Evolutionary conservation across 148 eudicot genomes (phyloP).

Genomic region (Diospyros kaki): DNA sequence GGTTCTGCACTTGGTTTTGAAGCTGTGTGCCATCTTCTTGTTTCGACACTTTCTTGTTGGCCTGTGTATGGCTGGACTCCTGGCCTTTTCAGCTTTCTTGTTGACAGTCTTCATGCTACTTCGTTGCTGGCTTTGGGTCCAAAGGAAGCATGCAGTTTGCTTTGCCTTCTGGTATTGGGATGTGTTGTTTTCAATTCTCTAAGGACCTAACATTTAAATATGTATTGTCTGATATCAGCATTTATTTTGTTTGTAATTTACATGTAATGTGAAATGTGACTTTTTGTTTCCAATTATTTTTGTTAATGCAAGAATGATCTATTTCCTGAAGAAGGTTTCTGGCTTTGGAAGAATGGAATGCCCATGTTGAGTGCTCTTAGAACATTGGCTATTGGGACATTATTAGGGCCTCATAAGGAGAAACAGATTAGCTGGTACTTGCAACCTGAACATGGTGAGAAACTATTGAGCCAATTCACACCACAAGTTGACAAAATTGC

Average conservation of each 20-base stretch:
- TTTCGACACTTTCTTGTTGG: conserved; percentile 95
- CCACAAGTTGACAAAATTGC: conserved; percentile 73
- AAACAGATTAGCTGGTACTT: conserved; percentile 82
- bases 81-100: conserved; percentile 77
- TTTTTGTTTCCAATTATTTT: conserved; percentile 6
- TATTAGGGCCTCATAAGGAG: conserved; percentile 81
- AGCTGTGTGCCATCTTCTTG: conserved; percentile 89
- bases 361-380: conserved; percentile 77
- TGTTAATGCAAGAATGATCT: conserved; percentile 64
- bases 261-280: conserved; percentile 13
- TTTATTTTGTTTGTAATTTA: neutral
- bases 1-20: conserved; percentile 71
- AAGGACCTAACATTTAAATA: neutral
- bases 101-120: conserved; percentile 84
- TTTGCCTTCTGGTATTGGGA: conserved; percentile 66
- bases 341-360: conserved; percentile 87
- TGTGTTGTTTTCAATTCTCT: neutral
- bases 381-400: conserved; percentile 64
- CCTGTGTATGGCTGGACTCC: conserved; percentile 96
- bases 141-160: conserved; percentile 84
- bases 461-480: conserved; percentile 63
- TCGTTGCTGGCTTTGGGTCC: conserved; percentile 82
- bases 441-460: conserved; percentile 43
- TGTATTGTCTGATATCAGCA: neutral
- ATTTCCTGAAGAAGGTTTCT: conserved; percentile 79